Conservation (phyloP, 305 asterid species). For the Fraxinus ornus region DNA sequence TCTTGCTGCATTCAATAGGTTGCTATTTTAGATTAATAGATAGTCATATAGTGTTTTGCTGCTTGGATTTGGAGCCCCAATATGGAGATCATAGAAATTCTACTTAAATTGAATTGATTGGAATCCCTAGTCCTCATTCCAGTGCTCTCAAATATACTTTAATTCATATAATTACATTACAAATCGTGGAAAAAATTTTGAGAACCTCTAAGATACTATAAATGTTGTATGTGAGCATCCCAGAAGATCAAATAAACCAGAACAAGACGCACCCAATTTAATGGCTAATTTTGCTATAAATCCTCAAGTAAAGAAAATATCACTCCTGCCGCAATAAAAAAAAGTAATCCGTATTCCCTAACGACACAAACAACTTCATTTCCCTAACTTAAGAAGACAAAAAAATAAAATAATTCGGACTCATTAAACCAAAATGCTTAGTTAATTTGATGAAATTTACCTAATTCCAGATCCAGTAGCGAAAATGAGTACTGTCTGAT, state of each 20-base stretch:
- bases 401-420: background rate
- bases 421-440: background rate
- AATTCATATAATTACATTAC: background rate
- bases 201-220: background rate
- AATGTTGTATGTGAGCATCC: background rate
- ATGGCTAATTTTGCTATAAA: background rate
- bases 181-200: background rate
- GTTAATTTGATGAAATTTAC: constrained; percentile 28
- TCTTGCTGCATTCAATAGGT: background rate
- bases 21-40: background rate
- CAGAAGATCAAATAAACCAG: background rate
- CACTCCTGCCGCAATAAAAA: background rate
- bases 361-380: background rate
- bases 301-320: background rate
- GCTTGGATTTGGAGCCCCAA: background rate
- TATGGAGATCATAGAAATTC: background rate
- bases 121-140: background rate
- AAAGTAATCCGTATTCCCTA: background rate
- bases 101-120: background rate
- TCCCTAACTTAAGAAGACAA: background rate
- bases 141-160: background rate
- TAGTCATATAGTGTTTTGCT: background rate
- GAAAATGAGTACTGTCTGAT: constrained; percentile 67
- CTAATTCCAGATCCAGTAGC: constrained; percentile 96
- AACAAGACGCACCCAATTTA: background rate